Percentiles rank a stretch among this genome's conserved stretches.
Evolutionary conservation across 352 stramenopile genomes (phyloP).

Genomic region (Globisporangium perplexum): DNA sequence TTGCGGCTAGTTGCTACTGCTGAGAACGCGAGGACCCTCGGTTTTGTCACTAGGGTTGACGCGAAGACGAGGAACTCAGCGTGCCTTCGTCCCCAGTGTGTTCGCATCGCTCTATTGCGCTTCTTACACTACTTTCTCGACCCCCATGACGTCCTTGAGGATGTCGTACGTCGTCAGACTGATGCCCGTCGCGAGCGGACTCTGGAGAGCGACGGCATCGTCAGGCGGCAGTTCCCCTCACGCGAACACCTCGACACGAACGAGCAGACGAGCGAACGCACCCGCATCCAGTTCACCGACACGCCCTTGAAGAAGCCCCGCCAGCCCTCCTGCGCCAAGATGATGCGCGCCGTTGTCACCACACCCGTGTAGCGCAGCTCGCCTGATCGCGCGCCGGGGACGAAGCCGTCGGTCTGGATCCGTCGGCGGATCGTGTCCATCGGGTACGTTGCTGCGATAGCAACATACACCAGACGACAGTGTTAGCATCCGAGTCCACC

Average conservation of each 20-base stretch:
- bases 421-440: constrained; percentile 82
- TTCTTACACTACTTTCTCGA: constrained; percentile 49
- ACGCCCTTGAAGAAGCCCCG: constrained; percentile 84
- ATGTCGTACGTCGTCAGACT: constrained; percentile 86
- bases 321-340: constrained; percentile 71
- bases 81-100: not conserved
- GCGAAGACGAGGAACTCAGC: too few relatives aligned
- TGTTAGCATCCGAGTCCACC: not conserved
- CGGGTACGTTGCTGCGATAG: constrained; percentile 61
- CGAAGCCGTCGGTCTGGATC: constrained; percentile 81
- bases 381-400: constrained; percentile 26
- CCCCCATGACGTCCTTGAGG: constrained; percentile 77
- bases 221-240: too few relatives aligned
- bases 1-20: too few relatives aligned
- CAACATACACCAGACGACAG: constrained; percentile 3
- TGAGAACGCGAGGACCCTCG: too few relatives aligned
- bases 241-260: not conserved
- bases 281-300: constrained; percentile 83
- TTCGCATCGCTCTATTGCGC: constrained; percentile 28
- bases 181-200: constrained; percentile 79
- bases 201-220: constrained; percentile 27
- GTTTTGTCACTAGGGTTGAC: too few relatives aligned
- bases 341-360: constrained; percentile 56
- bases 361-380: constrained; percentile 67
- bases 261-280: constrained; percentile 23